Evolutionary conservation across 2,329 filamentous ascomycete genomes (phyloP), one percentile per base, ranked within the genome.

Genomic region (Trichoderma polysporum): DNA sequence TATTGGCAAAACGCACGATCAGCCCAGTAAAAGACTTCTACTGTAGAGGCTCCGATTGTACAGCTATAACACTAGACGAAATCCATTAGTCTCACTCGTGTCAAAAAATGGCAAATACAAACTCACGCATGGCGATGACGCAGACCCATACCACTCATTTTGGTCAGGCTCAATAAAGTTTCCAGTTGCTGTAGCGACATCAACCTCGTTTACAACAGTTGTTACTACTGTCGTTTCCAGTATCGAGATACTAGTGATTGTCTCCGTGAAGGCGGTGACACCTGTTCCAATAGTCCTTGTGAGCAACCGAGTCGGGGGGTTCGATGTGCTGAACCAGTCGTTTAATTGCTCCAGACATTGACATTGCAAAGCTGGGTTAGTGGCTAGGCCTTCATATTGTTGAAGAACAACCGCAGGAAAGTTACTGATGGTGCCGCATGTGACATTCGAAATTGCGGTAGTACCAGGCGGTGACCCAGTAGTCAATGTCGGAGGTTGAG

Each of bases 61-160:
- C 66, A 68, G 29, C 62, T 66, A 6, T 66, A 66, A 15, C 66
- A 68, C 66, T 68, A 7, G 1, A n/a, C n/a, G n/a, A 39, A n/a
- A n/a, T 19, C 10, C 2, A 8, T 68, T 3, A 58, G 39, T n/a
- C 52, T 65, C 22, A 2, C 15, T 19, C 25, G 19, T 52, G 27
- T 25, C 1, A 6, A 37, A 3, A 52, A 1, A 17, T 6, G n/a
- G 9, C 25, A 59, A 39, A 39, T 3, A 13, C 3, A n/a, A 29
- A 53, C 62, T 29, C 61, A 68, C 66, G 33, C 66, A 68, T 59
- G 66, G 66, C 9, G 66, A 45, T 33, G 29, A 29, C 1, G 66
- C 66, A 9, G 61, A n/a, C 19, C 66, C 66, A 12, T 66, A 66
- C 66, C 66, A 68, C 19, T 37, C 17, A 17, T 68, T 60, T 1